Evolutionary conservation across 2,329 filamentous ascomycete species (phyloP).

Genomic region (Dactylellina drechsleri): DNA sequence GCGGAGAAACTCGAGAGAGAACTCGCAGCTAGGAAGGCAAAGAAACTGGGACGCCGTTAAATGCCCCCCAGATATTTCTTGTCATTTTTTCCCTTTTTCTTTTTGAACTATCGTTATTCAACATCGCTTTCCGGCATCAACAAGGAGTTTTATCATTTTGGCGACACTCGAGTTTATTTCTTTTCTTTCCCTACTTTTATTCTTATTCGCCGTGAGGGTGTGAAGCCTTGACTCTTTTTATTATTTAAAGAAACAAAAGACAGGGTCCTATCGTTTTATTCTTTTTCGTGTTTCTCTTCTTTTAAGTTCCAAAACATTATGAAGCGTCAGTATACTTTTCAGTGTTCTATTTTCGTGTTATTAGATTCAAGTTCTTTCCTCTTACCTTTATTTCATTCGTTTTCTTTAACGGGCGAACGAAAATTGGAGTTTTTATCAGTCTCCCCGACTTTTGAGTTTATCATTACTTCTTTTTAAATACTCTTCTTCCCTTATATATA

Average conservation of each 20-base stretch:
- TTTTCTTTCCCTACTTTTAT: background rate
- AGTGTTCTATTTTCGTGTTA: too few relatives aligned
- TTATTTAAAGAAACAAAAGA: constrained; percentile 27
- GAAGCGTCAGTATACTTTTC: too few relatives aligned
- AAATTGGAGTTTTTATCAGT: background rate
- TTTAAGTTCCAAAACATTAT: background rate
- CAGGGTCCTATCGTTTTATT: constrained; percentile 41
- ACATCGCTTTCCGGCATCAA: constrained; percentile 29
- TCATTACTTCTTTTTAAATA: background rate
- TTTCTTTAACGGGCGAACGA: constrained; percentile 30
- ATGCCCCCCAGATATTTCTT: background rate
- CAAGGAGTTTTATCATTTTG: constrained; percentile 34
- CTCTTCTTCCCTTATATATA: background rate
- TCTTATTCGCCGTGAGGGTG: constrained; percentile 13
- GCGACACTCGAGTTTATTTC: background rate
- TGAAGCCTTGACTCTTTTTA: constrained; percentile 35
- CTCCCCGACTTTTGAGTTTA: background rate
- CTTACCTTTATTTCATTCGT: too few relatives aligned
- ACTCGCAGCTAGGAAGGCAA: constrained; percentile 56
- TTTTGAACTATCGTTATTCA: constrained; percentile 10
- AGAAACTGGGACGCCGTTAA: constrained; percentile 51
- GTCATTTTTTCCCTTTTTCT: background rate
- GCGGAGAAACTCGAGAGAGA: constrained; percentile 57
- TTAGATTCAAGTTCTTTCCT: too few relatives aligned
- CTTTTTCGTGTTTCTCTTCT: constrained; percentile 4